phyloP scores from a whole-genome alignment of 305 asterid genomes.

The Andrographis paniculata region DNA sequence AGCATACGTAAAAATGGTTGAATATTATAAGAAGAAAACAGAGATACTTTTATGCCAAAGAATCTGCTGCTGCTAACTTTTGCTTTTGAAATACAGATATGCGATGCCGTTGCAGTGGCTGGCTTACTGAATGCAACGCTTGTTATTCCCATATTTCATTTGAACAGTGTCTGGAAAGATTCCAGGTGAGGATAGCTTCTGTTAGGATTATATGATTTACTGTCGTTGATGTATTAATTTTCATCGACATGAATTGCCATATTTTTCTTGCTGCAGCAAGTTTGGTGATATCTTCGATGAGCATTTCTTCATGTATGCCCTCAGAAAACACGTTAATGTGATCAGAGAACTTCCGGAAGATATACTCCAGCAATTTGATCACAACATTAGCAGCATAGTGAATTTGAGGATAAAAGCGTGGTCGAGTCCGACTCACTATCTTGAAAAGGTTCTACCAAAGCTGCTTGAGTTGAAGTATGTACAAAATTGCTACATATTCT shows the following conservation, averaged over 20 bases:
- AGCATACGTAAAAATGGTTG: neutral
- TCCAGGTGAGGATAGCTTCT: constrained; percentile 53
- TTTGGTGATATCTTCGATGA: constrained; percentile 92
- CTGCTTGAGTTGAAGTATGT: constrained; percentile 64
- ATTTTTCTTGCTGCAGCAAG: constrained; percentile 49
- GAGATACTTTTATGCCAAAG: neutral
- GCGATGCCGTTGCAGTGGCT: constrained; percentile 99
- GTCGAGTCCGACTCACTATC: constrained; percentile 82
- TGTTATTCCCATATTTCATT: constrained; percentile 92
- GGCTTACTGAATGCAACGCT: constrained; percentile 97
- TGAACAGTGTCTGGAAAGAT: constrained; percentile 96
- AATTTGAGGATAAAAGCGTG: constrained; percentile 93
- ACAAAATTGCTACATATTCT: no score
- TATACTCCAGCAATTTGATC: constrained; percentile 58
- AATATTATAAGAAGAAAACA: neutral
- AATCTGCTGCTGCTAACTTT: constrained; percentile 13
- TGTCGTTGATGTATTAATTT: constrained; percentile 3
- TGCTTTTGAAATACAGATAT: constrained; percentile 47
- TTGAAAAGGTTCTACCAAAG: constrained; percentile 81
- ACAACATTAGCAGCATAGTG: constrained; percentile 80
- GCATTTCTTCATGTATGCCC: constrained; percentile 96
- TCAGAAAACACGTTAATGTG: constrained; percentile 75
- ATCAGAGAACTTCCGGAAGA: constrained; percentile 75
- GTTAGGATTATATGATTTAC: constrained; percentile 1
- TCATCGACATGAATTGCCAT: constrained; percentile 1